phyloP scores from a whole-genome alignment of 2,329 filamentous ascomycete species.

The Beauveria scarabaeidicola region DNA sequence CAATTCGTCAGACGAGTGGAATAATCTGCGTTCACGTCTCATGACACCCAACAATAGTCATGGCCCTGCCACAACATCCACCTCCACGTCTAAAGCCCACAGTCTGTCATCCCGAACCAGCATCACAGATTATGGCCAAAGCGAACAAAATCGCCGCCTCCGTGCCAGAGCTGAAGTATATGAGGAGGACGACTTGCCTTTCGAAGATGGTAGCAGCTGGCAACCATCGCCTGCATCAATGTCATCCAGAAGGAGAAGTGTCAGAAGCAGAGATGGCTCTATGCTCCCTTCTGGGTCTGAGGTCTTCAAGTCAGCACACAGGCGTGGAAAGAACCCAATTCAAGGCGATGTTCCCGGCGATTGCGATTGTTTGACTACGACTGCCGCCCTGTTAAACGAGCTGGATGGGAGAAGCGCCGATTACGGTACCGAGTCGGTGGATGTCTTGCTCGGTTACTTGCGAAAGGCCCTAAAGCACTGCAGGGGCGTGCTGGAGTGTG shows the following conservation, averaged over 20 bases:
- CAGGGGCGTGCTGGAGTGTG: background rate
- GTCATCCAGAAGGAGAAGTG: background rate
- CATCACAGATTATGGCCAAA: background rate
- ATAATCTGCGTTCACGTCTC: background rate
- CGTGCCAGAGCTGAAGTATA: background rate
- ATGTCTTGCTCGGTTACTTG: background rate
- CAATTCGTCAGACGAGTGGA: background rate
- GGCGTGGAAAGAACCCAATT: background rate
- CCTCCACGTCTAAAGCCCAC: background rate
- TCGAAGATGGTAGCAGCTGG: background rate
- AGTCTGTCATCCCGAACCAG: background rate
- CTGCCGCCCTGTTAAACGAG: background rate
- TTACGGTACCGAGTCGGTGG: background rate
- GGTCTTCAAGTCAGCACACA: background rate
- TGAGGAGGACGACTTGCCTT: background rate
- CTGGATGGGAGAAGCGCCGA: background rate
- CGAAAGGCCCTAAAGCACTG: background rate
- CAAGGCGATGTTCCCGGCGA: background rate
- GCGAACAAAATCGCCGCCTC: background rate
- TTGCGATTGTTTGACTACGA: background rate
- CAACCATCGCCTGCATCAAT: background rate
- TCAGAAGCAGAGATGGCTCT: background rate
- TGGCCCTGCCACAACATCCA: background rate
- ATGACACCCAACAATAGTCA: background rate
- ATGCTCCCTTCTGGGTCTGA: background rate